These are phyloP conservation scores for Ustilago sp. DNA, from an alignment of 1,284 basidiomycete species.

Conservation along the genomic window DNA sequence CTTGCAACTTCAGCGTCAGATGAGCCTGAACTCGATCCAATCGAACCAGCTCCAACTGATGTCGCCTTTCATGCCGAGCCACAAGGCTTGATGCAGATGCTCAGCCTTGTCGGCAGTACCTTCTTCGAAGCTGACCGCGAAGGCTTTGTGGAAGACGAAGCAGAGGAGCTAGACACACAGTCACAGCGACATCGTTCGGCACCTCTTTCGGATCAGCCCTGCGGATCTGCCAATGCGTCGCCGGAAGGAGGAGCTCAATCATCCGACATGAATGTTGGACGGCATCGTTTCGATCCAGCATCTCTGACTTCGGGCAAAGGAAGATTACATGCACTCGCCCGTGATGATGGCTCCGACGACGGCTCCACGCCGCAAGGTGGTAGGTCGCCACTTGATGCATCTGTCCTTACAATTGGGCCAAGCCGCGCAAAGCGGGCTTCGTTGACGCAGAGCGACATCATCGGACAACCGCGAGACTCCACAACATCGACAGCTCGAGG, in stretches of 20 bases:
- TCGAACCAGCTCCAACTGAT: neutral
- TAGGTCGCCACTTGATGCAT: conserved; percentile 41
- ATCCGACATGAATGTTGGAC: neutral
- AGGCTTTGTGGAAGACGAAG: conserved; percentile 44
- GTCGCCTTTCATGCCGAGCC: conserved; percentile 43
- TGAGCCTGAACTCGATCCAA: neutral
- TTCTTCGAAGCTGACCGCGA: conserved; percentile 57
- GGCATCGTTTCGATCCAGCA: conserved; percentile 10
- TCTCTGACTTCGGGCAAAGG: conserved; percentile 18
- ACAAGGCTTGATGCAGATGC: conserved; percentile 63
- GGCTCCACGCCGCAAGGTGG: conserved; percentile 48
- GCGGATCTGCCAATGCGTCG: neutral
- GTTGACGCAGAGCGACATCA: conserved; percentile 40
- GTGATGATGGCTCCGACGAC: conserved; percentile 31
- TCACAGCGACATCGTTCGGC: neutral
- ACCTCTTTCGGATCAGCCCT: neutral
- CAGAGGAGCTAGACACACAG: conserved; percentile 15
- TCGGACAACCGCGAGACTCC: conserved; percentile 17
- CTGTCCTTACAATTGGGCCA: conserved; percentile 38
- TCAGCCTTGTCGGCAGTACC: conserved; percentile 59
- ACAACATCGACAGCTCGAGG: conserved; percentile 4
- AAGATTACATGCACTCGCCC: conserved; percentile 22
- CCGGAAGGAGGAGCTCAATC: neutral
- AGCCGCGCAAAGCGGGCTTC: conserved; percentile 23
- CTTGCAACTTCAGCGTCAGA: neutral